Conservation (phyloP, 2,329 filamentous ascomycete genomes). For the Colletotrichum sp. region DNA sequence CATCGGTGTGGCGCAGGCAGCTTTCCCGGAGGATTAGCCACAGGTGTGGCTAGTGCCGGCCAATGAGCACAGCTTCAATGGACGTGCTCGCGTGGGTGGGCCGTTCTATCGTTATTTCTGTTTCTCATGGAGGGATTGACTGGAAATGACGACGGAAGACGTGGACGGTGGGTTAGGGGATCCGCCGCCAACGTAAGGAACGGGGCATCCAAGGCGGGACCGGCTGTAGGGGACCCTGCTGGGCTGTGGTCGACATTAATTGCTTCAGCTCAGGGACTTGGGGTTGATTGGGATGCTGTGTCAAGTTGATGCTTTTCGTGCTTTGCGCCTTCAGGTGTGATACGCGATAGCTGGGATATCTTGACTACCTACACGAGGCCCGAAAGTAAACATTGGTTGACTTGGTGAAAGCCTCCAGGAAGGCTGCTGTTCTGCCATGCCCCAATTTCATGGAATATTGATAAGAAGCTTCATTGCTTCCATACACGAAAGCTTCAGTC, state of each 20-base stretch:
- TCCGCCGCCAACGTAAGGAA: conserved; percentile 1
- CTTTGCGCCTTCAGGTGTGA: background rate
- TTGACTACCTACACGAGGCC: background rate
- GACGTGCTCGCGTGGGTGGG: background rate
- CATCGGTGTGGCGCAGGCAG: background rate
- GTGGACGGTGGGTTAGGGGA: background rate
- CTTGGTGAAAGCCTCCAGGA: background rate
- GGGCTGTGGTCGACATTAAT: background rate
- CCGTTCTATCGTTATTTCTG: background rate
- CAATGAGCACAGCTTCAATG: background rate
- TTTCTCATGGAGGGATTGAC: background rate
- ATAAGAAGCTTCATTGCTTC: background rate
- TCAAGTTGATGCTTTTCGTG: background rate
- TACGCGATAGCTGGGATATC: background rate
- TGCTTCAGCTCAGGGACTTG: background rate
- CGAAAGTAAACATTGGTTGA: background rate
- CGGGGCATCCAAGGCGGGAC: background rate
- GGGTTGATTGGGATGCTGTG: background rate
- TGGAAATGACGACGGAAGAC: background rate
- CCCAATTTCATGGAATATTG: background rate
- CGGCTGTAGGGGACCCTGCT: background rate
- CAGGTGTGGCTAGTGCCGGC: background rate
- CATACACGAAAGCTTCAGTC: background rate
- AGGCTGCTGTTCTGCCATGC: accelerated
- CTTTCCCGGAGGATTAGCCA: background rate